phyloP scores from a whole-genome alignment of 768 basidiomycete genomes.

The Sutorius australiensis region DNA sequence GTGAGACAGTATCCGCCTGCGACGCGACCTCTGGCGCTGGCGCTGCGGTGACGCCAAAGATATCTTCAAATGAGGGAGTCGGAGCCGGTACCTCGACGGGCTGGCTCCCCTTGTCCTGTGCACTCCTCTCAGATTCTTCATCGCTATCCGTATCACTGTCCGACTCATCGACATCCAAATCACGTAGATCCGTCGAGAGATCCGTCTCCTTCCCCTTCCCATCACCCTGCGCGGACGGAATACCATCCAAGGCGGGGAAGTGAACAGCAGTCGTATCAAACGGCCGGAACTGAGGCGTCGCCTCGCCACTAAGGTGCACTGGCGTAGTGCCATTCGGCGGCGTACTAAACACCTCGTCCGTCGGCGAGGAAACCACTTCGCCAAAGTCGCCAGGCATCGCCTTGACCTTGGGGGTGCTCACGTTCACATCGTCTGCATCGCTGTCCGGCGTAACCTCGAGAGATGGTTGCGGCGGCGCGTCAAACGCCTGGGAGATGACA shows the following conservation, averaged over 20 bases:
- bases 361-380: constrained; percentile 27
- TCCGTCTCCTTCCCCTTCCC: constrained; percentile 46
- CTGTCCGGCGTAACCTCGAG: constrained; percentile 20
- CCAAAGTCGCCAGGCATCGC: constrained; percentile 11
- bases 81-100: constrained; percentile 11
- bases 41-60: constrained; percentile 40
- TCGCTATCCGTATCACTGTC: constrained; percentile 55
- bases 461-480: constrained; percentile 5
- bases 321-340: constrained; percentile 47
- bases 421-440: constrained; percentile 18
- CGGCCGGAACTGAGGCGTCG: constrained; percentile 19
- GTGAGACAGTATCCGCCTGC: constrained; percentile 16
- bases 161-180: constrained; percentile 54
- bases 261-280: constrained; percentile 26
- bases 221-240: constrained; percentile 18
- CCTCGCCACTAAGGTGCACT: constrained; percentile 9
- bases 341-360: constrained; percentile 55
- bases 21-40: constrained; percentile 16
- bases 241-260: constrained; percentile 39
- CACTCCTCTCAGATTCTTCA: constrained; percentile 30
- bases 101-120: constrained; percentile 19
- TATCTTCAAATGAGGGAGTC: constrained; percentile 49
- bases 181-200: constrained; percentile 48
- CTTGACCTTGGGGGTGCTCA: constrained; percentile 19
- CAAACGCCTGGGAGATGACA: constrained; percentile 39